Evolutionary conservation across 1,284 basidiomycete species (phyloP).

Genomic region (Cerrena zonata): DNA sequence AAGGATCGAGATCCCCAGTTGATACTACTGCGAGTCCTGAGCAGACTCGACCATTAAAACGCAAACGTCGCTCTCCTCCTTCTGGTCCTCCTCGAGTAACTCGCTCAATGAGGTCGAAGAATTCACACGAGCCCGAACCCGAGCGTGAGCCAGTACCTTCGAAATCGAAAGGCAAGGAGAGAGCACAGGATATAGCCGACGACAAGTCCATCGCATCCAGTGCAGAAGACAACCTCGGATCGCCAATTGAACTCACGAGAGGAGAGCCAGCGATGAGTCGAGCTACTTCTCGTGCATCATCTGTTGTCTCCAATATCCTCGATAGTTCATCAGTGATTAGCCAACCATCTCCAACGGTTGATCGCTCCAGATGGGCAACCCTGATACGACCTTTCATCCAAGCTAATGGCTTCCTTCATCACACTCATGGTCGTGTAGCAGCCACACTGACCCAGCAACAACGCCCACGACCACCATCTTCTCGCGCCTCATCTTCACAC

Average conservation of each 20-base stretch:
- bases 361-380: constrained; percentile 15
- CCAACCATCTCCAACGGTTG: constrained; percentile 20
- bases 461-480: constrained; percentile 9
- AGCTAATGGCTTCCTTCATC: constrained; percentile 26
- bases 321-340: constrained; percentile 24
- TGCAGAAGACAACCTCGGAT: constrained; percentile 24
- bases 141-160: neutral
- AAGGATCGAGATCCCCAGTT: neutral
- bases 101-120: constrained; percentile 7
- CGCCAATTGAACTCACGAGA: constrained; percentile 18
- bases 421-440: constrained; percentile 27
- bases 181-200: constrained; percentile 6
- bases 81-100: constrained; percentile 12
- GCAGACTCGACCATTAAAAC: constrained; percentile 14
- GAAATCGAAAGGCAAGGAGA: constrained; percentile 17
- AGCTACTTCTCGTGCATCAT: constrained; percentile 41
- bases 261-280: constrained; percentile 31
- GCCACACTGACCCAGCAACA: neutral
- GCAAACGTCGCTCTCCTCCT: constrained; percentile 18
- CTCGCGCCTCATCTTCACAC: neutral
- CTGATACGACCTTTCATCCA: constrained; percentile 23
- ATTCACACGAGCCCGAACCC: neutral
- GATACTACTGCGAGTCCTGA: constrained; percentile 4
- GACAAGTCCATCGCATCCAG: constrained; percentile 17
- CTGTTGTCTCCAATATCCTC: constrained; percentile 35